A percentile compares a stretch with the other conserved stretches of the same genome.
phyloP scores from a whole-genome alignment of 176 grass and related monocot genomes.

The Rhipidocladum racemiflorum region DNA sequence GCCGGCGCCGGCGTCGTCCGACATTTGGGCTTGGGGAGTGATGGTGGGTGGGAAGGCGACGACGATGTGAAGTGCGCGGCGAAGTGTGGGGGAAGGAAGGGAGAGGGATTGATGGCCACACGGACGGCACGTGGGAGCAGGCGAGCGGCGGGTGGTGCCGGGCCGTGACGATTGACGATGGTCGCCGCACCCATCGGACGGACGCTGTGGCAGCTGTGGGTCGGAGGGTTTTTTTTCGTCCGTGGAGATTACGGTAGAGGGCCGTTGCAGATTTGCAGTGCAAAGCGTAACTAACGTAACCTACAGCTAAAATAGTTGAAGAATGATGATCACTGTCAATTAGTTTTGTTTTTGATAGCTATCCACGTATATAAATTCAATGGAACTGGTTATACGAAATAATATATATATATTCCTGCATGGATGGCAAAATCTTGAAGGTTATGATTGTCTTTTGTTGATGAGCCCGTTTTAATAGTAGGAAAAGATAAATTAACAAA shows the following conservation, averaged over 20 bases:
- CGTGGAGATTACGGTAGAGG: not conserved
- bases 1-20: slow-evolving; percentile 54
- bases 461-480: too few species aligned
- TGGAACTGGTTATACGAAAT: too few species aligned
- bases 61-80: slow-evolving; percentile 14
- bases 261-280: not conserved
- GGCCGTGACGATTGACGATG: slow-evolving; percentile 35
- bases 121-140: slow-evolving; percentile 25
- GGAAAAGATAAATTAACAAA: too few species aligned
- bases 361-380: too few species aligned
- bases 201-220: not conserved
- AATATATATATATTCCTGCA: too few species aligned
- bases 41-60: not conserved
- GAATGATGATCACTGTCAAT: too few species aligned
- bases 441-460: too few species aligned
- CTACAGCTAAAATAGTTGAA: too few species aligned
- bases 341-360: too few species aligned
- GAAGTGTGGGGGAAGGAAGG: not conserved
- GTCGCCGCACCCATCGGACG: slow-evolving; percentile 26
- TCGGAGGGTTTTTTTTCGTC: not conserved
- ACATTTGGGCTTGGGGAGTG: slow-evolving; percentile 52
- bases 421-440: too few species aligned
- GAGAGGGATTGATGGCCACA: slow-evolving; percentile 28
- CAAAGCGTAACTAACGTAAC: too few species aligned
- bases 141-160: not conserved